Conservation (phyloP, 495 filamentous ascomycete species). For the Xylaria flabelliformis region DNA sequence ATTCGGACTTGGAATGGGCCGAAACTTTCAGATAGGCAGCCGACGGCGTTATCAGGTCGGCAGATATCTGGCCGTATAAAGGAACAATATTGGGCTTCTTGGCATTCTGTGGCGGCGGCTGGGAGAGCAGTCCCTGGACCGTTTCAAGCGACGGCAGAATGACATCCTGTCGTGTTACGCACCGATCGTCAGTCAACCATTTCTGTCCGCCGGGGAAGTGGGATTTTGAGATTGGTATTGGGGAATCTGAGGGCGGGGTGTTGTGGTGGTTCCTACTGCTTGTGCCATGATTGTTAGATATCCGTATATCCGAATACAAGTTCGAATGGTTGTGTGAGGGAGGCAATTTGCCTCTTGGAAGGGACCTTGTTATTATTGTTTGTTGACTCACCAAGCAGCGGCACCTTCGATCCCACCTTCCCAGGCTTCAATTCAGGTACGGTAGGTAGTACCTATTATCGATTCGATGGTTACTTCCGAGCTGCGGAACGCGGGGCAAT, state of each 20-base stretch:
- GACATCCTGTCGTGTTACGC: slow-evolving; percentile 34
- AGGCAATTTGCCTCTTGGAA: slow-evolving; percentile 24
- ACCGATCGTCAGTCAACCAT: slow-evolving; percentile 20
- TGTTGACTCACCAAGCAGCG: slow-evolving; percentile 23
- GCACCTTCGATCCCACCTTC: slow-evolving; percentile 12
- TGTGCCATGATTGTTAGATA: slow-evolving; percentile 37
- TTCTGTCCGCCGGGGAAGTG: neutral
- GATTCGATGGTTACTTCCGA: slow-evolving; percentile 13
- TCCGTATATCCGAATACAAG: neutral
- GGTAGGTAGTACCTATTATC: neutral
- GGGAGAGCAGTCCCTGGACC: slow-evolving; percentile 39
- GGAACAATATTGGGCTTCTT: slow-evolving; percentile 78
- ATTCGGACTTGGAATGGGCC: slow-evolving; percentile 69
- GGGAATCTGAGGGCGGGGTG: neutral
- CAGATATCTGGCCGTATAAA: slow-evolving; percentile 82
- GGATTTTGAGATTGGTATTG: neutral
- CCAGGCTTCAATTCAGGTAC: neutral
- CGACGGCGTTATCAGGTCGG: slow-evolving; percentile 90
- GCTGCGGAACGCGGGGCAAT: slow-evolving; percentile 18
- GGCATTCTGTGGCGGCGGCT: slow-evolving; percentile 27
- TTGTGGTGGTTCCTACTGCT: slow-evolving; percentile 38
- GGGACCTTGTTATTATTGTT: neutral
- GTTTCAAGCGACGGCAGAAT: slow-evolving; percentile 43
- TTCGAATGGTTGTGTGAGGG: neutral
- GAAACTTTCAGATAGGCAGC: slow-evolving; percentile 88